A percentile compares a stretch with the other conserved stretches of the same genome.
These are phyloP conservation scores for Cladosporium sp. DNA, from an alignment of 2,329 filamentous ascomycete species.

Conservation along the genomic window DNA sequence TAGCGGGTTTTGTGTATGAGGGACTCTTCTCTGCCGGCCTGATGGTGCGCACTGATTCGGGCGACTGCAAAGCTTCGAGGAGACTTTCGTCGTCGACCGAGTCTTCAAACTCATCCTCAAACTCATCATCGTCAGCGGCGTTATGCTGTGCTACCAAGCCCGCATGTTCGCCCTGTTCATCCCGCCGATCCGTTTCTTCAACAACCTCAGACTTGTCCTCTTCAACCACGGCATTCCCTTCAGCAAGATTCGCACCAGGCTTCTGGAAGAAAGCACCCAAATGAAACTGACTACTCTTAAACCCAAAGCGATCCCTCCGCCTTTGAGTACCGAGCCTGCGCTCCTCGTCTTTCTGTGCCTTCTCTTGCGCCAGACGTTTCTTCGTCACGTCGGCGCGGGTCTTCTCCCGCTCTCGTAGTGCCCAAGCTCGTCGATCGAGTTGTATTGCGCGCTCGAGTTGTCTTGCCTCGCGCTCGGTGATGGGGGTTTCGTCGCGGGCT, in stretches of 20 bases:
- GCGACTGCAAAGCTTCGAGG: conserved; percentile 21
- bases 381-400: conserved; percentile 26
- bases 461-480: conserved; percentile 30
- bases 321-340: conserved; percentile 28
- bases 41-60: background rate
- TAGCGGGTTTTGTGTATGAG: too few relatives aligned
- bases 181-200: too few relatives aligned
- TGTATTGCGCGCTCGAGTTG: conserved; percentile 31
- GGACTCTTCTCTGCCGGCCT: background rate
- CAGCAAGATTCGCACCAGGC: conserved; percentile 1
- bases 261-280: conserved; percentile 32
- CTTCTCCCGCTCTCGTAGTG: conserved; percentile 31
- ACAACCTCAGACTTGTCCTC: background rate
- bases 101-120: conserved; percentile 15
- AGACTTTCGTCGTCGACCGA: conserved; percentile 32
- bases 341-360: conserved; percentile 18
- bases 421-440: conserved; percentile 32
- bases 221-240: background rate
- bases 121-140: background rate
- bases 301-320: conserved; percentile 31
- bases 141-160: too few relatives aligned
- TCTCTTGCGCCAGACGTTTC: conserved; percentile 27
- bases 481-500: conserved; percentile 26
- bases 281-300: conserved; percentile 33
- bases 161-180: too few relatives aligned